Base-by-base conservation (phyloP, 2,329 filamentous ascomycete species). In the Diaporthe citriasiana region DNA sequence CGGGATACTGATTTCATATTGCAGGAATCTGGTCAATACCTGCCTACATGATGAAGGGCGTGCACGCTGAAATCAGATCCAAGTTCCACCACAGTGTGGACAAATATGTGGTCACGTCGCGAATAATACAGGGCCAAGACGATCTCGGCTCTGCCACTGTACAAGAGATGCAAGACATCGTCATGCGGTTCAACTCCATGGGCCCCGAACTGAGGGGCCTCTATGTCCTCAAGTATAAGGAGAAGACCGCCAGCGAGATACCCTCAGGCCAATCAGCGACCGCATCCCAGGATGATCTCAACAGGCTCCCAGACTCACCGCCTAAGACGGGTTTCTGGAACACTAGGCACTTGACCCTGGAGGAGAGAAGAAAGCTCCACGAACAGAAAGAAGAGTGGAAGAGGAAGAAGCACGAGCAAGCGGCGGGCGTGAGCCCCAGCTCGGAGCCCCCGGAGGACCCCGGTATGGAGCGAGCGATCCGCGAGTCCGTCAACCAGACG, bases 21-120 rank as follows among this genome's bases (percentile, higher is more conserved):
- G 35, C 74, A 88, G 91, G 88, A 8, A 82, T 93, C 22, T 94
- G 91, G 89, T 90, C 90, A 1, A 83, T 97, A 5, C 94, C 94
- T 0, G 95, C 93, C 7, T 97, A 97, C 79, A 89, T 94, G 4
- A 93, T 95, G 87, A 94, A 95, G 80, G 95, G 95, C 2, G 87
- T 97, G 0, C 91, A 96, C 78, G 93, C 93, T 53, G 93, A 96
- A 80, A 87, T 97, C 70, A 88, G 92, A 75, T 94, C 93, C 76
- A 83, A 89, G 59, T 93, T 94, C 77, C 91, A 92, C 33, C 91
- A 89, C 57, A 94, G 90, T 76, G 91, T 94, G 25, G 87, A 94
- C 65, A 95, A 94, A 77, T 96, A 96, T 80, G 94, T 97, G 76
- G 90, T 95, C 59, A 90, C 93, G 1, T 93, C 94, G 3, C 88